Percentiles rank a stretch among this genome's conserved stretches.
These are phyloP conservation scores for Ulmus americana DNA, from an alignment of 331 rosid genomes.

Conservation along the genomic window DNA sequence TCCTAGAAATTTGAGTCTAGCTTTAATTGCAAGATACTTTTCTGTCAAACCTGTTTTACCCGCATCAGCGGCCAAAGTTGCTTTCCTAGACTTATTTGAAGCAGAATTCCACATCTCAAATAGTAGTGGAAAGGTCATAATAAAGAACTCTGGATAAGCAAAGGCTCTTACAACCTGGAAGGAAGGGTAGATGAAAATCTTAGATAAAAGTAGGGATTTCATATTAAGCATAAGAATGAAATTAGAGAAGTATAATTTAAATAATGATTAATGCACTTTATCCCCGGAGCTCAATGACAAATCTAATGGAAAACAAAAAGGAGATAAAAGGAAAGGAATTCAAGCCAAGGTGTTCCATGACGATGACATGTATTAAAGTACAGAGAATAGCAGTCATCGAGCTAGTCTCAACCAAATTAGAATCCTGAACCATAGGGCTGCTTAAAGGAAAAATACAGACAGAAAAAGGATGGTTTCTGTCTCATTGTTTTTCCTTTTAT, in stretches of 20 bases:
- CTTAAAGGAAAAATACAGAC: too few species aligned
- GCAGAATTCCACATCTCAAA: constrained; percentile 47
- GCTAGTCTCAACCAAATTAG: too few species aligned
- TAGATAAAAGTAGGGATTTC: neutral
- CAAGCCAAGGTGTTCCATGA: neutral
- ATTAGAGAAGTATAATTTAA: neutral
- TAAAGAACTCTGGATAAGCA: constrained; percentile 72
- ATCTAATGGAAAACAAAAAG: neutral
- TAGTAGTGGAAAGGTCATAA: constrained; percentile 58
- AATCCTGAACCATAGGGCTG: too few species aligned
- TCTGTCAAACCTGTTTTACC: constrained; percentile 54
- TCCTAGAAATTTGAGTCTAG: constrained; percentile 8
- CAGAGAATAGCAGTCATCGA: neutral
- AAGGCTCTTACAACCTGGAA: constrained; percentile 84
- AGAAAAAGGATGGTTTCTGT: too few species aligned
- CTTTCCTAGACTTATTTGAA: constrained; percentile 36
- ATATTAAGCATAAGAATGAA: neutral
- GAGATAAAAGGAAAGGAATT: neutral
- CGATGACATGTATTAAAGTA: neutral
- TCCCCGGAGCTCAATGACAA: neutral
- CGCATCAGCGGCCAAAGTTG: constrained; percentile 39
- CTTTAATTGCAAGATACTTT: constrained; percentile 4
- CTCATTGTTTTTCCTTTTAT: too few species aligned
- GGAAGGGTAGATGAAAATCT: constrained; percentile 18
- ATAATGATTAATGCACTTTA: neutral